These are phyloP conservation scores for Nowakowskiella sp. DNA, from an alignment of 192 early-diverging fungal species.

Conservation along the genomic window DNA sequence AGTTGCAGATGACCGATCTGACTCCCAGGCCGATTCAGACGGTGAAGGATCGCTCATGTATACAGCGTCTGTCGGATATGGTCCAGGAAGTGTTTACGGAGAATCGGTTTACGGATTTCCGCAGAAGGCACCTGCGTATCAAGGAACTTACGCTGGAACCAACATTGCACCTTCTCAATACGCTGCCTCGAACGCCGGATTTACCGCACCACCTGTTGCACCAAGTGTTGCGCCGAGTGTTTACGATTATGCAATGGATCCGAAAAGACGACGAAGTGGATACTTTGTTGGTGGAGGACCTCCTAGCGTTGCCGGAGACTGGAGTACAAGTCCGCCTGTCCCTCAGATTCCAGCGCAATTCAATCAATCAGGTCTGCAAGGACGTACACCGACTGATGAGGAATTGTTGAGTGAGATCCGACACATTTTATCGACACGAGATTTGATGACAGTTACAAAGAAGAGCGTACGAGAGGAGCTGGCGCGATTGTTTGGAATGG, in stretches of 20 bases:
- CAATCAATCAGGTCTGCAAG: background rate
- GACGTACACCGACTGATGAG: constrained; percentile 36
- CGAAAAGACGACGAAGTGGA: constrained; percentile 47
- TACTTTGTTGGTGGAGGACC: constrained; percentile 35
- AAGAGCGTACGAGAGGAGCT: constrained; percentile 89
- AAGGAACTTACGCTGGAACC: background rate
- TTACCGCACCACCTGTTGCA: background rate
- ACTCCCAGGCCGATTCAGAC: background rate
- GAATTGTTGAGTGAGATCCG: constrained; percentile 39
- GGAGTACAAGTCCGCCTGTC: background rate
- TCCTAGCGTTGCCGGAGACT: constrained; percentile 13
- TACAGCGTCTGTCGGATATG: background rate
- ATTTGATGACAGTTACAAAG: constrained; percentile 96
- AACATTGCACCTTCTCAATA: background rate
- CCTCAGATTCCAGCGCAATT: constrained; percentile 21
- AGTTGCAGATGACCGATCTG: too few relatives aligned
- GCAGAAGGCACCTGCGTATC: constrained; percentile 13
- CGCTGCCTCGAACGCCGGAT: constrained; percentile 2
- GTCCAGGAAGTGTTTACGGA: background rate
- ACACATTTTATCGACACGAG: constrained; percentile 78
- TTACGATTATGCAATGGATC: constrained; percentile 53
- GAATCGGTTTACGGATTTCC: background rate
- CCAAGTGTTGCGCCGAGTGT: too few relatives aligned
- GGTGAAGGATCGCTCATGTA: background rate
- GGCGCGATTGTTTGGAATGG: constrained; percentile 66